These are phyloP conservation scores for Sorghum bicolor DNA, from an alignment of 176 grass and related monocot genomes.

Conservation along the genomic window Sorghum_bicolor_NCBIv3 NC_012871.2:25573001-25573500, in stretches of 20 bases:
- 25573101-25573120: neutral
- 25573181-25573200: neutral
- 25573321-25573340: conserved; percentile 1
- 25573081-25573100: neutral
- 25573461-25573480: neutral
- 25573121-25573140: conserved; percentile 4
- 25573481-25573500: neutral
- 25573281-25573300: neutral
- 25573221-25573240: neutral
- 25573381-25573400: neutral
- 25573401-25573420: neutral
- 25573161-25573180: neutral
- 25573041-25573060: neutral
- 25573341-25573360: neutral
- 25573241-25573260: neutral
- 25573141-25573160: neutral
- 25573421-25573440: neutral
- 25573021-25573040: neutral
- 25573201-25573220: neutral
- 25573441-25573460: neutral
- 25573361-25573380: neutral
- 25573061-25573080: neutral
- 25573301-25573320: neutral
- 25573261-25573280: neutral
- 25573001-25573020: neutral